phyloP scores from a whole-genome alignment of 176 grass and related monocot species.

The sorghum (Sorghum bicolor) region DNA sequence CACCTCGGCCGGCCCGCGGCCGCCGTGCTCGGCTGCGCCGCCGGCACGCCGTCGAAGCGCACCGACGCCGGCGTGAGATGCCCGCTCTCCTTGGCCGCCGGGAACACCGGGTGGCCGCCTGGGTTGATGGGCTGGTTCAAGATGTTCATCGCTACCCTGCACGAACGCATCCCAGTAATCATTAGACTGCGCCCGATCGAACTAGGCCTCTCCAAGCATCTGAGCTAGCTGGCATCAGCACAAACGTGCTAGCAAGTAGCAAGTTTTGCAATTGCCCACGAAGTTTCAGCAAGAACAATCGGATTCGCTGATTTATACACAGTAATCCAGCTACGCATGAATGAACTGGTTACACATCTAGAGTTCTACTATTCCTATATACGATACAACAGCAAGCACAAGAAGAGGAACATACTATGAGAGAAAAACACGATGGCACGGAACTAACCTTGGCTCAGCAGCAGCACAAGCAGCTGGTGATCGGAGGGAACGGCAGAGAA shows the following conservation, averaged over 20 bases:
- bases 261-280: background rate
- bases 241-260: background rate
- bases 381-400: background rate
- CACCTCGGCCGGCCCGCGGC: constrained; percentile 11
- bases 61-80: constrained; percentile 27
- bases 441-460: constrained; percentile 1
- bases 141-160: constrained; percentile 67
- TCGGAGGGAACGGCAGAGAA: background rate
- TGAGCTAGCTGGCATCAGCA: background rate
- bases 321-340: background rate
- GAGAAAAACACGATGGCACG: background rate
- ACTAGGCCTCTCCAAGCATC: background rate
- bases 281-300: background rate
- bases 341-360: background rate
- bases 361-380: background rate
- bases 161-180: background rate
- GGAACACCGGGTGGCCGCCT: constrained; percentile 42
- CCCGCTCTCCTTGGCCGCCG: constrained; percentile 37
- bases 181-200: background rate
- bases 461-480: background rate
- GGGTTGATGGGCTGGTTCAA: constrained; percentile 60
- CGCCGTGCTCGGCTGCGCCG: constrained; percentile 18
- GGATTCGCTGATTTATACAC: background rate
- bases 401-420: background rate
- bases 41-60: constrained; percentile 36